Evolutionary conservation across 257 asterid species (phyloP).

Genomic region (Striga asiatica): DNA sequence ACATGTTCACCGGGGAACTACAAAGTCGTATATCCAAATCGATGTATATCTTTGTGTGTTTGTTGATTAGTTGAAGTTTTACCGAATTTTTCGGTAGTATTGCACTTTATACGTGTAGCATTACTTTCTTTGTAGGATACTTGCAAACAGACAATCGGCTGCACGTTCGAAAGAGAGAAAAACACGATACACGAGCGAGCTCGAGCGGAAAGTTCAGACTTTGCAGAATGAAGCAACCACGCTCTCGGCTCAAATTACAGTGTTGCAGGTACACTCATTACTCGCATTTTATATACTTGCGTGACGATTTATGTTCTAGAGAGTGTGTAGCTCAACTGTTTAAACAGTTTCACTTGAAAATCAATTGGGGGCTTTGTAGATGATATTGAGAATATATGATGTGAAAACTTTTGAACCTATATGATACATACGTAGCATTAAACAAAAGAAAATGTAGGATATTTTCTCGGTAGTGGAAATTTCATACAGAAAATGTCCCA

Average conservation of each 20-base stretch:
- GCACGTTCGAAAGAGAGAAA: conserved; percentile 94
- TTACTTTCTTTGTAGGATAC: conserved; percentile 41
- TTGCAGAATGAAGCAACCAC: conserved; percentile 90
- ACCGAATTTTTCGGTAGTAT: not conserved
- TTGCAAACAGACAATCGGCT: conserved; percentile 96
- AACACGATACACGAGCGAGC: conserved; percentile 63
- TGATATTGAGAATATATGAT: too few relatives aligned
- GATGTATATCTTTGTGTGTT: not conserved
- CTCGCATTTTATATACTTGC: too few relatives aligned
- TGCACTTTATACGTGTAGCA: not conserved
- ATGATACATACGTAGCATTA: too few relatives aligned
- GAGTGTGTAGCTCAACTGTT: not conserved
- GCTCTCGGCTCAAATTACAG: conserved; percentile 79
- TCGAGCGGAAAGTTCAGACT: conserved; percentile 94
- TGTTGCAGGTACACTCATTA: conserved; percentile 74
- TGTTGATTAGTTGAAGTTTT: not conserved
- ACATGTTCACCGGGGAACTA: too few relatives aligned
- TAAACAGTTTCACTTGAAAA: not conserved
- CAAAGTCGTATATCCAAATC: not conserved
- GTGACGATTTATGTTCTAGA: too few relatives aligned
- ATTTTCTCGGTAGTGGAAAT: too few relatives aligned
- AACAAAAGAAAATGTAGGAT: too few relatives aligned
- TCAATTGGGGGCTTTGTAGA: not conserved
- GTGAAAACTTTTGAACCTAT: too few relatives aligned
- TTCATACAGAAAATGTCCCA: too few relatives aligned